Evolutionary conservation across 495 filamentous ascomycete genomes (phyloP), one percentile per base, ranked within the genome.

Genomic region (Amorphotheca resinae): DNA sequence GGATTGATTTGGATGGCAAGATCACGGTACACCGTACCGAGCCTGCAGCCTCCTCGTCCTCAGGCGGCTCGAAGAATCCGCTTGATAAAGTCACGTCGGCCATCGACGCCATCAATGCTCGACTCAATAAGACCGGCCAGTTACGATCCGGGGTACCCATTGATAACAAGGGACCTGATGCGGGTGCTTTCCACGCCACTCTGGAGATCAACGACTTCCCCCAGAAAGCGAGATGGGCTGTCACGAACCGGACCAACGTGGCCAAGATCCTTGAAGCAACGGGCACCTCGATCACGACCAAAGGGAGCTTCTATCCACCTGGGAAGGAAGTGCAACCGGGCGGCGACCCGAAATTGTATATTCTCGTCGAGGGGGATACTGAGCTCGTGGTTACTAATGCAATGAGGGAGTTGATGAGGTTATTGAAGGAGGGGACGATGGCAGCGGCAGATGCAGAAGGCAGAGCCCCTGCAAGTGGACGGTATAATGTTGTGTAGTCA

Each of bases 171-270:
- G 91, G 91, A 3, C 91, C 91, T 9, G 91, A 99, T 64, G 91
- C 91, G 6, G 91, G 91, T 22, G 86, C 86, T 9, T 99, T 91
- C 75, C 91, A 99, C 60, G 87, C 91, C 21, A 96, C 88, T 3
- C 66, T 99, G 52, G 93, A 96, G 59, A 96, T 99, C 72, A 99
- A 99, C 59, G 91, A 96, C 64, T 96, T 95, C 62, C 93, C 91
- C 21, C 91, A 96, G 61, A 95, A 96, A 76, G 91, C 93, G 49
- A 77, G 91, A 43, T 99, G 91, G 91, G 89, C 87, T 16, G 91
- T 99, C 61, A 99, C 91, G 37, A 99, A 99, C 57, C 77, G 91
- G 33, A 99, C 93, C 4, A 99, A 99, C 53, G 91, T 99, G 44
- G 91, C 91, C 48, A 95, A 95, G 68, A 95, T 99, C 42, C 73